Conservation (phyloP, 2,329 filamentous ascomycete genomes). For the Aureobasidium sp. region DNA sequence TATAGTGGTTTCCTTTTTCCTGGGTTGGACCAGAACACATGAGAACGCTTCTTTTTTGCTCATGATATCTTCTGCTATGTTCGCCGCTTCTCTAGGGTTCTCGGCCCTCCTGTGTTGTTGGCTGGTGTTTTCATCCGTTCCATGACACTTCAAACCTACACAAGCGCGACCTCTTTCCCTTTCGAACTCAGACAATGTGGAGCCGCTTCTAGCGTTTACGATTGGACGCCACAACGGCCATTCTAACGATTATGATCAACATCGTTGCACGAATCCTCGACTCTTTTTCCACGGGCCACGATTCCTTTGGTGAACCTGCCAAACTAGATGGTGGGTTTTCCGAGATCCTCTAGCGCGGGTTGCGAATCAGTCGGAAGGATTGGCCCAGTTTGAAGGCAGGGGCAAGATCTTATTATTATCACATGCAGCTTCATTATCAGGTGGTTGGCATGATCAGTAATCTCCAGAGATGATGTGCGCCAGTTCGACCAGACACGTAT, state of each 20-base stretch:
- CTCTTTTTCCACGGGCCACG: not conserved
- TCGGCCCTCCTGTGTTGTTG: not conserved
- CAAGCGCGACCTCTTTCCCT: constrained; percentile 1
- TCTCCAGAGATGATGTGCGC: not conserved
- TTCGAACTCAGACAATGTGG: constrained; percentile 1
- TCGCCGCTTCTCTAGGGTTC: not conserved
- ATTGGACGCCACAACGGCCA: constrained; percentile 2
- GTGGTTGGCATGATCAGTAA: constrained; percentile 1
- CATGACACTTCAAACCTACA: not conserved
- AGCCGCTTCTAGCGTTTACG: not conserved
- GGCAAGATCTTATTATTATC: not conserved
- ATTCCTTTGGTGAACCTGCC: not conserved
- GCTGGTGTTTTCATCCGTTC: not conserved
- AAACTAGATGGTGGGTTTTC: not conserved
- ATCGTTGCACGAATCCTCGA: not conserved
- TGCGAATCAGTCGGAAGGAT: not conserved
- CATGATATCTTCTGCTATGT: not conserved
- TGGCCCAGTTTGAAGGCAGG: not conserved
- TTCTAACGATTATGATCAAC: not conserved
- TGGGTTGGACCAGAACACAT: not conserved
- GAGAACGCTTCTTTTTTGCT: not conserved
- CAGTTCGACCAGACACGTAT: not conserved
- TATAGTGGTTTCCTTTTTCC: not conserved
- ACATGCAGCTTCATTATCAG: not conserved
- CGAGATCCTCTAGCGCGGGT: not conserved